Evolutionary conservation across 2,329 filamentous ascomycete species (phyloP), one percentile per base, ranked within the genome.

Genomic region (Calonectria naviculata): DNA sequence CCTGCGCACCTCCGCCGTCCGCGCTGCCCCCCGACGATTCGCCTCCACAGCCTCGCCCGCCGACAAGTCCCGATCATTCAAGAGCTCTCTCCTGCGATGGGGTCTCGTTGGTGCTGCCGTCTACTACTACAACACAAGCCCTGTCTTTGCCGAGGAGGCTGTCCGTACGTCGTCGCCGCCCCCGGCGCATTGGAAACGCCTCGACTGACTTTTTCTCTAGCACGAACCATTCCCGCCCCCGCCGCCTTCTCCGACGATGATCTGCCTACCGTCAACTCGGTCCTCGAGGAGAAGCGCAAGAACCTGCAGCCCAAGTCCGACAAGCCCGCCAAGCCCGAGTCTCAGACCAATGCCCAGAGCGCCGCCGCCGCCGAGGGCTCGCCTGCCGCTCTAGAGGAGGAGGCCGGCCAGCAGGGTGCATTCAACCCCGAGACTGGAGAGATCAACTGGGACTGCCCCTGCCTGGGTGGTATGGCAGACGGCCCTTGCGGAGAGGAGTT

Each of bases 371-470:
- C 79, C 72, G 74, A 76, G 7, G 81, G 82, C 31, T 86, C 88
- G 2, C 85, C 87, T 8, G 86, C 85, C 68, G 87, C 84, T 0
- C 85, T 97, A 17, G 93, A 98, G 83, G 91, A 94, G 71, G 95
- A 98, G 83, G 95, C 95, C 7, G 90, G 87, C 72, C 92, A 96
- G 81, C 92, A 98, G 84, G 97, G 95, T 67, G 97, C 97, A 1
- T 99, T 98, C 87, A 97, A 99, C 84, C 95, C 95, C 3, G 97
- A 98, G 87, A 99, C 97, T 12, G 97, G 97, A 77, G 97, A 99
- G 89, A 99, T 99, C 85, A 99, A 99, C 88, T 99, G 97, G 97
- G 97, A 98, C 83, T 99, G 97, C 84, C 97, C 97, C 19, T 99
- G 97, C 83, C 87, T 99, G 38, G 97, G 97, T 60, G 97, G 97